These are phyloP conservation scores for Pseudozyma hubeiensis DNA, from an alignment of 1,284 basidiomycete genomes.

Conservation along the genomic window DNA sequence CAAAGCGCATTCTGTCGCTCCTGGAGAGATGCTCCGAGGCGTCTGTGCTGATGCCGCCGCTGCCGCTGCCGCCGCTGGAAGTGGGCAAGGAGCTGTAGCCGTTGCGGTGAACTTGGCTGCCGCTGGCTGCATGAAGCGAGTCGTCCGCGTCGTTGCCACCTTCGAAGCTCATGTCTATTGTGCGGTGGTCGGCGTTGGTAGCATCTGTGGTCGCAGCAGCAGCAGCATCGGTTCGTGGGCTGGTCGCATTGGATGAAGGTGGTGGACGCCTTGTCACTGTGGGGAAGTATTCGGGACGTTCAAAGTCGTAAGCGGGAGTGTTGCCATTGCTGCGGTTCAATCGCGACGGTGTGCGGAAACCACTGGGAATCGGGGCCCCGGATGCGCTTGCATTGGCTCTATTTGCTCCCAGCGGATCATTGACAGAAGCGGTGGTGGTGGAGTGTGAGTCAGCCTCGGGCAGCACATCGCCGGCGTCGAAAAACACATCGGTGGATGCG, in stretches of 20 bases:
- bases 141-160: slow-evolving; percentile 27
- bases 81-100: slow-evolving; percentile 40
- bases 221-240: slow-evolving; percentile 12
- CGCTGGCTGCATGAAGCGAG: slow-evolving; percentile 16
- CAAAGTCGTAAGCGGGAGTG: slow-evolving; percentile 57
- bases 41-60: slow-evolving; percentile 11
- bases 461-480: slow-evolving; percentile 60
- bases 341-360: slow-evolving; percentile 10
- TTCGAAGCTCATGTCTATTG: slow-evolving; percentile 39
- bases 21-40: slow-evolving; percentile 25
- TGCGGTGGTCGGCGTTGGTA: slow-evolving; percentile 17
- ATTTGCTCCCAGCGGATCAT: slow-evolving; percentile 45
- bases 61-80: slow-evolving; percentile 8
- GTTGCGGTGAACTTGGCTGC: slow-evolving; percentile 19
- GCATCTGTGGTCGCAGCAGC: neutral
- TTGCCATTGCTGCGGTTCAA: slow-evolving; percentile 7
- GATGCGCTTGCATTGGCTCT: slow-evolving; percentile 29
- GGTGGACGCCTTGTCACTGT: slow-evolving; percentile 27
- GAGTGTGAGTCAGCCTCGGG: slow-evolving; percentile 12
- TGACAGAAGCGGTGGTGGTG: slow-evolving; percentile 1
- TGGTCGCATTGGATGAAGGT: slow-evolving; percentile 24
- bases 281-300: slow-evolving; percentile 58
- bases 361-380: neutral
- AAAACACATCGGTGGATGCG: slow-evolving; percentile 51
- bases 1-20: slow-evolving; percentile 50